Percentiles rank a stretch among this genome's conserved stretches.
Evolutionary conservation across 257 asterid species (phyloP).

Genomic region (Cynanchum wilfordii): DNA sequence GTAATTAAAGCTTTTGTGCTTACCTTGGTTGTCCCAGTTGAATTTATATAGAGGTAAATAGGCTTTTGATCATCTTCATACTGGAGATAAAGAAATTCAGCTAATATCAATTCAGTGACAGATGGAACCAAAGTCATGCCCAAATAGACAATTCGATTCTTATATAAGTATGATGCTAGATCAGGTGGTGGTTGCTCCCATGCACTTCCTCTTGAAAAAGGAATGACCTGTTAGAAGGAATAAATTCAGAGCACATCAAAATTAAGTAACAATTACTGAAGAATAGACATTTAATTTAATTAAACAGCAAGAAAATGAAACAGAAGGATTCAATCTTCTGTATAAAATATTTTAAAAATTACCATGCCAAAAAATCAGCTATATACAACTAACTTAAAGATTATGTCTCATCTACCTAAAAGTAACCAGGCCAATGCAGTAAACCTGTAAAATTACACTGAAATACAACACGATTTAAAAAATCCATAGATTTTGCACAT

Average conservation of each 20-base stretch:
- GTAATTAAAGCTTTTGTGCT: conserved; percentile 18
- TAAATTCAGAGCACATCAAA: conserved; percentile 7
- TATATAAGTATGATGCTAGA: conserved; percentile 79
- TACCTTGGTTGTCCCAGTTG: conserved; percentile 96
- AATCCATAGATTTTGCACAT: neutral
- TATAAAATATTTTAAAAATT: neutral
- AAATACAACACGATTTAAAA: neutral
- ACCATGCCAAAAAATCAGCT: neutral
- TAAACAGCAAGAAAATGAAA: neutral
- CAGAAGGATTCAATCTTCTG: neutral
- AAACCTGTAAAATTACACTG: neutral
- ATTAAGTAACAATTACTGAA: neutral
- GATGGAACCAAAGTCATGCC: conserved; percentile 93
- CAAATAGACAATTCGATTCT: conserved; percentile 86
- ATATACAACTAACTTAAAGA: neutral
- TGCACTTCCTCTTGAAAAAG: conserved; percentile 79
- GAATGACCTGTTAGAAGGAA: conserved; percentile 65
- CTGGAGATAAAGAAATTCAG: conserved; percentile 87
- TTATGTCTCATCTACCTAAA: neutral
- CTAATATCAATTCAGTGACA: conserved; percentile 86
- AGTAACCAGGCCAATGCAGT: neutral
- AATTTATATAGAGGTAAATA: conserved; percentile 80
- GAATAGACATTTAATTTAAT: neutral
- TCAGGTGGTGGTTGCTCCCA: conserved; percentile 98
- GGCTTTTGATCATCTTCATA: conserved; percentile 81